Conservation (phyloP, 2,329 filamentous ascomycete genomes). For the Fusarium sp. region DNA sequence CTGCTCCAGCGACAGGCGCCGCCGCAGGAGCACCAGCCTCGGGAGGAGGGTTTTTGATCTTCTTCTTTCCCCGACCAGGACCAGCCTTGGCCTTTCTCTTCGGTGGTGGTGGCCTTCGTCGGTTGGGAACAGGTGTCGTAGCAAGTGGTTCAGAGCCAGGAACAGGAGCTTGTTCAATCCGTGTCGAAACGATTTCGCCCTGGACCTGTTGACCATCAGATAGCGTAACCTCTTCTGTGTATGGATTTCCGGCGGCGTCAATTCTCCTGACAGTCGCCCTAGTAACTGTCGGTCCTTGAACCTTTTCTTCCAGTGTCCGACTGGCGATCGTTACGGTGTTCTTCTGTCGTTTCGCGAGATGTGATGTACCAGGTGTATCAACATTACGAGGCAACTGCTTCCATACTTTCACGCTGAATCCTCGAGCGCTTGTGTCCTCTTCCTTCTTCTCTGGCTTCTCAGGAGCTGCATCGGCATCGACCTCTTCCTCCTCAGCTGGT, state of each 20-base stretch:
- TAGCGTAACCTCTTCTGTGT: slow-evolving; percentile 85
- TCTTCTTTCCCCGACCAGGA: slow-evolving; percentile 82
- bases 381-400: slow-evolving; percentile 70
- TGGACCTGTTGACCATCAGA: slow-evolving; percentile 83
- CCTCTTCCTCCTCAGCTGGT: slow-evolving; percentile 70
- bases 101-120: slow-evolving; percentile 77
- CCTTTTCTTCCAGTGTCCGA: slow-evolving; percentile 59
- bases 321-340: slow-evolving; percentile 68
- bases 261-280: slow-evolving; percentile 83
- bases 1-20: slow-evolving; percentile 51
- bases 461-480: slow-evolving; percentile 59
- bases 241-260: slow-evolving; percentile 83
- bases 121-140: slow-evolving; percentile 54
- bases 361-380: slow-evolving; percentile 64
- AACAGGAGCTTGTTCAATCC: slow-evolving; percentile 60
- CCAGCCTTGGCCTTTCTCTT: slow-evolving; percentile 83
- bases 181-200: slow-evolving; percentile 79
- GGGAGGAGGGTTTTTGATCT: slow-evolving; percentile 70
- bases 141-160: slow-evolving; percentile 65
- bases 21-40: slow-evolving; percentile 49
- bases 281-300: slow-evolving; percentile 69
- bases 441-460: slow-evolving; percentile 72
- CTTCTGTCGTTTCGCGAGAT: slow-evolving; percentile 72
- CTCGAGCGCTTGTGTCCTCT: slow-evolving; percentile 66
- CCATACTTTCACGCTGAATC: slow-evolving; percentile 69